Conservation (phyloP, 306 rosid genomes). For the Acacia crassicarpa region DNA sequence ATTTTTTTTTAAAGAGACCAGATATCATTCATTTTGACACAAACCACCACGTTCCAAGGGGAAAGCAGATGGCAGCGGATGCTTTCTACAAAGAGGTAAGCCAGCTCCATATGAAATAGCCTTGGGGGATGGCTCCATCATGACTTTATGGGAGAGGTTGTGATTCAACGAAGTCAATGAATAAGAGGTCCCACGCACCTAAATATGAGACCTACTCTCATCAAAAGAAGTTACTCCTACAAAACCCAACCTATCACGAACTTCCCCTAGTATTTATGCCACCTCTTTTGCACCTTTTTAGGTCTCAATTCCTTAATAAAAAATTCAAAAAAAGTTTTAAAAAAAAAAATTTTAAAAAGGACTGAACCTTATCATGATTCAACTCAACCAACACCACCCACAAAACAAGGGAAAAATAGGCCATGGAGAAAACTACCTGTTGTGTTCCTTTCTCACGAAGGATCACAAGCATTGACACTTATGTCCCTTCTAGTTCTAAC, state of each 20-base stretch:
- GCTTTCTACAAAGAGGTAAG: no score
- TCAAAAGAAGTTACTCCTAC: background rate
- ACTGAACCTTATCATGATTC: background rate
- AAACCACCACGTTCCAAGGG: no score
- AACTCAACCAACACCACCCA: background rate
- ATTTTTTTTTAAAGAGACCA: no score
- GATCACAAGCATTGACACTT: no score
- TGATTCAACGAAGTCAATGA: background rate
- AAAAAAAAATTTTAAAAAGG: background rate
- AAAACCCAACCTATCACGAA: conserved; percentile 15
- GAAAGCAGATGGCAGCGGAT: no score
- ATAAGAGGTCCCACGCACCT: background rate
- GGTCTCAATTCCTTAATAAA: background rate
- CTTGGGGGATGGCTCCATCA: no score
- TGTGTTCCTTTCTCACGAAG: no score
- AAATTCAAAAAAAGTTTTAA: no score
- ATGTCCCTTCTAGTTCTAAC: no score
- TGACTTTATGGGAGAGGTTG: background rate
- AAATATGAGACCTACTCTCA: conserved; percentile 2
- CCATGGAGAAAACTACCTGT: no score
- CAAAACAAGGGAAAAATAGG: background rate
- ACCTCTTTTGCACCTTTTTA: background rate
- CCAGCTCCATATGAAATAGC: no score
- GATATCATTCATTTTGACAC: no score
- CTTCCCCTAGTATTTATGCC: background rate